Evolutionary conservation across 306 rosid genomes (phyloP).

Genomic region (Alnus glutinosa): DNA sequence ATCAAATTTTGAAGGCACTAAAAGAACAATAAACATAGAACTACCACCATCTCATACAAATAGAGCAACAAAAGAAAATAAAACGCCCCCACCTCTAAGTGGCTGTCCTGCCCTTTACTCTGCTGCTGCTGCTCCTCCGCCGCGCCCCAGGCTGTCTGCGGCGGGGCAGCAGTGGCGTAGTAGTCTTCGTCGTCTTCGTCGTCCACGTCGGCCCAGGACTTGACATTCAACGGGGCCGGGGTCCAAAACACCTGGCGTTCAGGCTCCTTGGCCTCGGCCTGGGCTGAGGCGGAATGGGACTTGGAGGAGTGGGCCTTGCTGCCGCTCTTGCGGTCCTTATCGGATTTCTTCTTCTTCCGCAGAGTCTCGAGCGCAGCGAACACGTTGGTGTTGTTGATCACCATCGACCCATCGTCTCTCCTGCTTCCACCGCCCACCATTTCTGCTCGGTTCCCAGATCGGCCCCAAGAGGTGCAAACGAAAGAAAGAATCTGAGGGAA

Average conservation of each 20-base stretch:
- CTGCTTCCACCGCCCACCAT: constrained; percentile 92
- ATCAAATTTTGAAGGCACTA: background rate
- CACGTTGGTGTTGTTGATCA: constrained; percentile 74
- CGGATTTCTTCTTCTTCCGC: constrained; percentile 91
- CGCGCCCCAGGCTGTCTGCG: constrained; percentile 61
- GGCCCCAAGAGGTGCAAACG: constrained; percentile 9
- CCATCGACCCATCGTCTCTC: constrained; percentile 84
- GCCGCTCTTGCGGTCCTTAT: constrained; percentile 64
- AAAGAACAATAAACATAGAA: background rate
- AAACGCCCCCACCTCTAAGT: constrained; percentile 54
- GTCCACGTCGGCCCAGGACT: constrained; percentile 91
- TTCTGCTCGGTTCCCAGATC: constrained; percentile 41
- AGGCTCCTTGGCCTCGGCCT: constrained; percentile 44
- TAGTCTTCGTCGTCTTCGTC: constrained; percentile 85
- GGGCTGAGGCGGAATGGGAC: constrained; percentile 28
- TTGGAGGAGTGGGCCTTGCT: constrained; percentile 58
- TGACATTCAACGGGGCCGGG: constrained; percentile 66
- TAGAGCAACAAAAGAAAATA: background rate
- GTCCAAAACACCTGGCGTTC: constrained; percentile 78
- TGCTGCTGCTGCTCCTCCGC: constrained; percentile 45
- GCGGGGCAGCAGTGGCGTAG: constrained; percentile 73
- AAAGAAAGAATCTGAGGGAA: background rate
- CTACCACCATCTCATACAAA: background rate
- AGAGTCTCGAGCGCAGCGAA: constrained; percentile 87
- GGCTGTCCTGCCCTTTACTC: constrained; percentile 41